Percentiles rank a stretch among this genome's conserved stretches.
Evolutionary conservation across 176 grass and related monocot genomes (phyloP).

Genomic region (Typha latifolia): DNA sequence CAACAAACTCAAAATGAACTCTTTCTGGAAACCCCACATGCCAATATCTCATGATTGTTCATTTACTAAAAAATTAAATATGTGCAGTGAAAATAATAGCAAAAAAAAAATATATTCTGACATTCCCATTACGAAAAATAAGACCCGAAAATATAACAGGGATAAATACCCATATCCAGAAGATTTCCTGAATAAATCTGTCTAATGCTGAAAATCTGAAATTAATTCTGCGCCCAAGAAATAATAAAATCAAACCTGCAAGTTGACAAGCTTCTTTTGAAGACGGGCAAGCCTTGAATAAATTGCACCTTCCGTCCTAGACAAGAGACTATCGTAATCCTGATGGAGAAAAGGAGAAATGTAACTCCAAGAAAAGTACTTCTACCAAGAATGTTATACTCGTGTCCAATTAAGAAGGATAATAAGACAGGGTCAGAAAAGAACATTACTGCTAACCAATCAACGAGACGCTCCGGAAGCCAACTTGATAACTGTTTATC

Average conservation of each 20-base stretch:
- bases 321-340: conserved; percentile 74
- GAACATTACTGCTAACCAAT: conserved; percentile 97
- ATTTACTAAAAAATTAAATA: too few relatives aligned
- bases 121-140: too few relatives aligned
- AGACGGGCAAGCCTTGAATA: conserved; percentile 46
- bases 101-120: too few relatives aligned
- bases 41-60: too few relatives aligned
- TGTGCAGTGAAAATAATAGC: too few relatives aligned
- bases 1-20: neutral
- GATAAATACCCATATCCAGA: neutral
- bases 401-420: conserved; percentile 5
- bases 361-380: conserved; percentile 6
- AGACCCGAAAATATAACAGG: too few relatives aligned
- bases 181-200: neutral
- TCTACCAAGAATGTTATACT: conserved; percentile 4
- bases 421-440: conserved; percentile 21
- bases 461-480: conserved; percentile 93
- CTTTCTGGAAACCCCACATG: neutral
- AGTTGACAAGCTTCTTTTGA: conserved; percentile 60
- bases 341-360: conserved; percentile 28
- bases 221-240: neutral
- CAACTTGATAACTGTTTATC: conserved; percentile 70
- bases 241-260: conserved; percentile 48
- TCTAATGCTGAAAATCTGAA: neutral
- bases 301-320: conserved; percentile 35